phyloP scores from a whole-genome alignment of 352 stramenopile genomes.

The Globisporangium nodosum region DNA sequence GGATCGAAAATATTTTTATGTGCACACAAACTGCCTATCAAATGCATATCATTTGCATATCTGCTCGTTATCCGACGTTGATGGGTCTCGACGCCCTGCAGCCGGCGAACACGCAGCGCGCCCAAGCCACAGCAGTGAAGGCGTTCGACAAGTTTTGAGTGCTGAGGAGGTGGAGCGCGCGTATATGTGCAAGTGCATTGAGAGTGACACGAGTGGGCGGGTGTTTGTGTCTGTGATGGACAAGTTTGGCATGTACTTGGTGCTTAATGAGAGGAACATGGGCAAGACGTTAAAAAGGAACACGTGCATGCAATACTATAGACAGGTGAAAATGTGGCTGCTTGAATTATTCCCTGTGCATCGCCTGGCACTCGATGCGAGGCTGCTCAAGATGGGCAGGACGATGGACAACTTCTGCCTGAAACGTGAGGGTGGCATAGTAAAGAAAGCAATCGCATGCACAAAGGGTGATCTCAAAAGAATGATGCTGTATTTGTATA shows the following conservation, averaged over 20 bases:
- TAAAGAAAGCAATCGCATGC: background rate
- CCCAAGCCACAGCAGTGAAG: background rate
- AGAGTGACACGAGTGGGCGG: background rate
- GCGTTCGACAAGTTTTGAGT: background rate
- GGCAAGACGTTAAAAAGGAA: background rate
- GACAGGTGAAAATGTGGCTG: background rate
- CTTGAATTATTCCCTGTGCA: background rate
- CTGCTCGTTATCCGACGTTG: too few relatives aligned
- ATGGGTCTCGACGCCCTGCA: conserved; percentile 3
- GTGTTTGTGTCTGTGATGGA: background rate
- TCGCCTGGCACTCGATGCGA: background rate
- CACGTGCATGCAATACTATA: conserved; percentile 1
- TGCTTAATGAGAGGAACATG: background rate
- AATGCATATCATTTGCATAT: too few relatives aligned
- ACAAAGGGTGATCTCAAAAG: background rate
- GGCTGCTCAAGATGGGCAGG: background rate
- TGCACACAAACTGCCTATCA: too few relatives aligned
- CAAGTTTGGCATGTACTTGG: background rate
- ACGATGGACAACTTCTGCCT: background rate
- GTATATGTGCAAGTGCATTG: background rate
- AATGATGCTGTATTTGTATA: background rate
- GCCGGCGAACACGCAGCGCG: background rate
- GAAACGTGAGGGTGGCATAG: conserved; percentile 1
- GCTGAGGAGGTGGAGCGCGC: background rate
- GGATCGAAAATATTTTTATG: too few relatives aligned